Evolutionary conservation across 768 basidiomycete genomes (phyloP), one percentile per base, ranked within the genome.

Genomic region (Flagelloscypha sp.): DNA sequence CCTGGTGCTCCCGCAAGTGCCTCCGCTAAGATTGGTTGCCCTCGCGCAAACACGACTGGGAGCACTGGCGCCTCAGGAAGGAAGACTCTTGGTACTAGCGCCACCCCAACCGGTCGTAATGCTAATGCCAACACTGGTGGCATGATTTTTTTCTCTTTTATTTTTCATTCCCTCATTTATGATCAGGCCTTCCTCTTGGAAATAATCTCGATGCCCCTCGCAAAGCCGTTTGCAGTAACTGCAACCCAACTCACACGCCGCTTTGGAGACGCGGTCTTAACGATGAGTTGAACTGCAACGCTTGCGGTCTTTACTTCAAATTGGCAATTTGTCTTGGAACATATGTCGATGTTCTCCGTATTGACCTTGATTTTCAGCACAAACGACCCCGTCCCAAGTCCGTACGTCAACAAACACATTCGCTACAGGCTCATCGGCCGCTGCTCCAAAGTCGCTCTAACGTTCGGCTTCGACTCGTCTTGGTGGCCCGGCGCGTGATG

Each of bases 241-340:
- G 55, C 32, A 55, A 55, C 16, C 55, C 55, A 10, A 55, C 50
- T 7, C 52, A 55, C 17, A 56, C 55, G 7, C 55, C 55, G 21
- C 44, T 56, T n/a, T 56, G 55, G 55, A 31, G 55, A n/a, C 48
- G 55, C 6, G 55, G 55, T 6, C 33, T 56, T 29, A 54, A 53
- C 33, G 55, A 56, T 40, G 55, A 56, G 42, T 40, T 56, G 23
- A 56, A 56, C 24, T 56, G 55, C 45, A 55, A 56, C 27, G 52
- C 55, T 2, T 56, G 55, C 31, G 55, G 55, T 10, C 33, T 56
- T 13, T 56, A 55, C 37, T 56, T 48, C 41, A 56, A 56, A 34
- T 36, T 53, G 48, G 53, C 50, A 30, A 36, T 53, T 33, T 10
- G 6, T 35, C 20, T 19, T n/a, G n/a, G n/a, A n/a, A n/a, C n/a